phyloP scores from a whole-genome alignment of 768 basidiomycete species.

The Phlebiopsis gigantea region DNA sequence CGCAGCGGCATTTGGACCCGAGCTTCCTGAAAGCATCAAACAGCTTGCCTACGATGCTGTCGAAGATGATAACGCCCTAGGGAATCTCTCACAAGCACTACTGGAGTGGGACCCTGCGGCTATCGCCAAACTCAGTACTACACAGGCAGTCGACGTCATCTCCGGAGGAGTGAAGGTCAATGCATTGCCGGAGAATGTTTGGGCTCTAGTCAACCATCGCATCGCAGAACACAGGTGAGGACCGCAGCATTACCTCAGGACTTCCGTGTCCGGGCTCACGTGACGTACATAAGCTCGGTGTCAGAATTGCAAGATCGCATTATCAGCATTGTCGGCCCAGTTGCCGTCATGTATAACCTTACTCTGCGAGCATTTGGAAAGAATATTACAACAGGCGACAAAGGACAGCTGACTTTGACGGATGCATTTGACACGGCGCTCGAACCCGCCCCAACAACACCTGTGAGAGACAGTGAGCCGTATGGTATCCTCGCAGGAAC shows the following conservation, averaged over 20 bases:
- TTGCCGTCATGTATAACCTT: constrained; percentile 51
- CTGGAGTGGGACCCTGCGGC: constrained; percentile 24
- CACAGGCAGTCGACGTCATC: constrained; percentile 71
- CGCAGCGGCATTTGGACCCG: constrained; percentile 53
- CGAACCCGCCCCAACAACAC: constrained; percentile 61
- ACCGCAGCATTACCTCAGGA: too few relatives aligned
- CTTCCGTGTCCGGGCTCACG: constrained; percentile 8
- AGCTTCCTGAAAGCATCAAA: constrained; percentile 43
- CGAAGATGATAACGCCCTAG: constrained; percentile 46
- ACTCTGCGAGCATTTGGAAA: constrained; percentile 55
- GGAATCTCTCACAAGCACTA: constrained; percentile 43
- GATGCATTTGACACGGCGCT: constrained; percentile 41
- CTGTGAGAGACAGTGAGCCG: constrained; percentile 26
- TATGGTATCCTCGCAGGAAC: constrained; percentile 31
- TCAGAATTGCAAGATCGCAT: constrained; percentile 19
- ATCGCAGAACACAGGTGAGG: constrained; percentile 36
- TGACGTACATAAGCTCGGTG: constrained; percentile 17
- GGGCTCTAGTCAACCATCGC: constrained; percentile 68
- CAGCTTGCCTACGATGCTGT: constrained; percentile 43
- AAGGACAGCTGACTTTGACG: constrained; percentile 36
- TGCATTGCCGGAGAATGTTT: constrained; percentile 74
- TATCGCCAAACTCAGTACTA: constrained; percentile 48
- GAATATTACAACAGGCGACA: constrained; percentile 29
- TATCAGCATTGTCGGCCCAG: constrained; percentile 32
- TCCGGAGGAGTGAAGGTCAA: constrained; percentile 38